Conservation (phyloP, 129 eudicot genomes). For the Artemisia argyi region DNA sequence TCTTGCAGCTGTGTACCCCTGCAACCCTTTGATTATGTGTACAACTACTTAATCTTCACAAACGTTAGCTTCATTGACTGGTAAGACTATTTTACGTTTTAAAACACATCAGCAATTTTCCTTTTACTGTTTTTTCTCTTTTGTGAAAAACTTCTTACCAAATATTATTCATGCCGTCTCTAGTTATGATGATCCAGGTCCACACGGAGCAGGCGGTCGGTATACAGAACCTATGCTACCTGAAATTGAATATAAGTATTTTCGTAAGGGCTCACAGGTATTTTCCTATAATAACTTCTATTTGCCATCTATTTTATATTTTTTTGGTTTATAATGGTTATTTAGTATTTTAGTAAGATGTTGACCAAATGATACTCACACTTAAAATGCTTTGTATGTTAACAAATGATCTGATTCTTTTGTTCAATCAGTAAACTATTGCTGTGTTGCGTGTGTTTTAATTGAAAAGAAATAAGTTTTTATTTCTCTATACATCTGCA, state of each 20-base stretch:
- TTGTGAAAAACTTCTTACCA: neutral
- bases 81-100: constrained; percentile 37
- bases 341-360: neutral
- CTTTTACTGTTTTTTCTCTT: neutral
- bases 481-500: constrained; percentile 33
- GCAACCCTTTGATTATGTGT: constrained; percentile 61
- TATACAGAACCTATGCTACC: constrained; percentile 71
- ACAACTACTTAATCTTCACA: constrained; percentile 61
- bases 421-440: neutral
- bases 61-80: constrained; percentile 65
- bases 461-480: neutral
- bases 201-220: constrained; percentile 61
- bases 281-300: constrained; percentile 16
- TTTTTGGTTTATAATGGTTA: neutral
- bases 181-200: constrained; percentile 71
- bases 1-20: constrained; percentile 66
- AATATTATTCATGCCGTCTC: constrained; percentile 20
- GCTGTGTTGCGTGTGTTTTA: neutral
- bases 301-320: neutral
- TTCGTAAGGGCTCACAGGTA: constrained; percentile 75
- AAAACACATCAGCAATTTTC: neutral
- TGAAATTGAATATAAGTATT: constrained; percentile 54
- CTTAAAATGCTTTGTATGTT: too few relatives aligned
- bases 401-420: too few relatives aligned
- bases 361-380: too few relatives aligned